Evolutionary conservation across 257 asterid genomes (phyloP), one percentile per base, ranked within the genome.

Genomic region (Solanum sejunctum): DNA sequence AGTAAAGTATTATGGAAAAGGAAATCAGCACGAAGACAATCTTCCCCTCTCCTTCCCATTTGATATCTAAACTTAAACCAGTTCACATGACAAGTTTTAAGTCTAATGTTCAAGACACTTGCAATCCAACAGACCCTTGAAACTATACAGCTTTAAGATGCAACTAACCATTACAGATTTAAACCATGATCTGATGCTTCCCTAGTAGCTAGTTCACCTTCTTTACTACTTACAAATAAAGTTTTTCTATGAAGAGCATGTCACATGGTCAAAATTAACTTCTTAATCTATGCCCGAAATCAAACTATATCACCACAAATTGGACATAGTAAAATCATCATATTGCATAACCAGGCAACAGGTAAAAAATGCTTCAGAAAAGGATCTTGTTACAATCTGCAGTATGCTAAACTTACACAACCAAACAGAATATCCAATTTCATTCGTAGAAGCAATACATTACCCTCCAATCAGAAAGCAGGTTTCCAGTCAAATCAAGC

Each of bases 401-500:
- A 75, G 51, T 80, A 23, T 71, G 56, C 67, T 41, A 55, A 64
- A 26, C 11, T 70, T 45, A 72, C 12, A 84, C 26, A 63, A 28
- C 77, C 84, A 82, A 55, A 32, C 69, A 64, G 39, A 45, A 13
- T 85, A 84, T 86, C 9, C 32, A 64, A 21, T 61, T 84, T 70
- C 41, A 58, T 84, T 87, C 83, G 87, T 84, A 75, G 89, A 57
- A 72, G 88, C 94, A 70, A 26, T 28, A 64, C 47, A 78, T 78
- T 96, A 96, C 99, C 86, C 92, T 89, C 99, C 99, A 97, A 67
- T 87, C 87, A 54, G 88, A 85, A 85, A 97, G 94, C 84, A 97
- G 90, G 87, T 92, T 97, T 87, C 98, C 98, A 85, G 93, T 92
- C 94, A 97, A 91, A 89, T 95, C 99, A 60, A 97, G 98, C 93